A percentile compares a stretch with the other conserved stretches of the same genome.
phyloP scores from a whole-genome alignment of 2,329 filamentous ascomycete genomes.

The Exophiala oligosperma region DNA sequence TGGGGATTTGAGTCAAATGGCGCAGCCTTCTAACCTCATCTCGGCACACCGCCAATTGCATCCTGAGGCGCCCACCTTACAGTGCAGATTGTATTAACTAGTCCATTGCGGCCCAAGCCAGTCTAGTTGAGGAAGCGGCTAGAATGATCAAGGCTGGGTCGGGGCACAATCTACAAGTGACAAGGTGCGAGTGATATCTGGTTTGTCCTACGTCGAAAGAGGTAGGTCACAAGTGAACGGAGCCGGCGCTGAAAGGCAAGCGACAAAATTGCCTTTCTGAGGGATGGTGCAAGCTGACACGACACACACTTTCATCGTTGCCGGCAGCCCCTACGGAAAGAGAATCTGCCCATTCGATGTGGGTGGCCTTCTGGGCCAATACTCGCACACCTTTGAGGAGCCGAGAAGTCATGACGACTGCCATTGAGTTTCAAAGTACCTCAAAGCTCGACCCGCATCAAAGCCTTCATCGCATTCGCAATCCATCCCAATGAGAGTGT shows the following conservation, averaged over 20 bases:
- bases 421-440: not conserved
- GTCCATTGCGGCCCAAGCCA: not conserved
- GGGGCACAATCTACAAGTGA: not conserved
- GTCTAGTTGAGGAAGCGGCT: too few relatives aligned
- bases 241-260: too few relatives aligned
- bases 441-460: not conserved
- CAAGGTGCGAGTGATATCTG: not conserved
- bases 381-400: too few relatives aligned
- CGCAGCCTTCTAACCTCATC: not conserved
- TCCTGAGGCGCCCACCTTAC: not conserved
- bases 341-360: not conserved
- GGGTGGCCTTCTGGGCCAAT: not conserved
- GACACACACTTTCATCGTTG: not conserved
- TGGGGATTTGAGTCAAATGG: not conserved
- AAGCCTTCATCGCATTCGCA: not conserved
- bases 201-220: not conserved
- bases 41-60: not conserved
- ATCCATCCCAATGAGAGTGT: too few relatives aligned
- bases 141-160: too few relatives aligned
- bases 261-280: too few relatives aligned
- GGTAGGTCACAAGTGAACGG: too few relatives aligned
- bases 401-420: not conserved
- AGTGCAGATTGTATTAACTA: not conserved
- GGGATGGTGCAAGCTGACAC: not conserved
- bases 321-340: not conserved